These are phyloP conservation scores for Chaetomiaceae sp. DNA, from an alignment of 2,329 filamentous ascomycete species.

Conservation along the genomic window DNA sequence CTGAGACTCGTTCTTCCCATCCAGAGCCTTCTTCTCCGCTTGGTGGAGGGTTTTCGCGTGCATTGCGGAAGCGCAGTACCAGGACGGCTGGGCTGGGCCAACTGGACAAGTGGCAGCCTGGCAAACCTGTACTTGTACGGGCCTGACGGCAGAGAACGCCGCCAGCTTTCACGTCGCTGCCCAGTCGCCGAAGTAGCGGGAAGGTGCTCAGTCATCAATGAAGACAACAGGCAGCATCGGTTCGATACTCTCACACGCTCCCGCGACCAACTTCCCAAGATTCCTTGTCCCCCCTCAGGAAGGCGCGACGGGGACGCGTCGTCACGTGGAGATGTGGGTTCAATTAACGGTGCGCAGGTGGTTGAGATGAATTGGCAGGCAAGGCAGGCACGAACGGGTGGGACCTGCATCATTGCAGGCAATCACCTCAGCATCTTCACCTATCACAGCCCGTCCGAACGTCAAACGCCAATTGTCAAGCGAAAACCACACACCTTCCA, in stretches of 20 bases:
- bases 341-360: too few species aligned
- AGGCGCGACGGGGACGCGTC: constrained; percentile 11
- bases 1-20: constrained; percentile 35
- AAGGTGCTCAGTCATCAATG: neutral
- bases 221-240: neutral
- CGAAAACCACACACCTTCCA: too few species aligned
- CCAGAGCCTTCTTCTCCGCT: constrained; percentile 25
- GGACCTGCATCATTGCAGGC: neutral
- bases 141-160: constrained; percentile 4
- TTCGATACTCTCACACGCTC: neutral
- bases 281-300: neutral
- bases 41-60: constrained; percentile 21
- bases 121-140: too few species aligned
- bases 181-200: neutral
- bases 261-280: neutral
- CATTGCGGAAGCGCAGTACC: neutral
- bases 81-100: too few species aligned
- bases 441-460: too few species aligned
- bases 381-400: too few species aligned
- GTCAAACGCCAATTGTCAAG: too few species aligned
- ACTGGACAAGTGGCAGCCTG: neutral
- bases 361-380: too few species aligned
- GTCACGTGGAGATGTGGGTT: constrained; percentile 14
- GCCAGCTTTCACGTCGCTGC: neutral
- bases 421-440: too few species aligned